phyloP scores from a whole-genome alignment of 2,329 filamentous ascomycete genomes.

The Pseudogymnoascus pannorum region DNA sequence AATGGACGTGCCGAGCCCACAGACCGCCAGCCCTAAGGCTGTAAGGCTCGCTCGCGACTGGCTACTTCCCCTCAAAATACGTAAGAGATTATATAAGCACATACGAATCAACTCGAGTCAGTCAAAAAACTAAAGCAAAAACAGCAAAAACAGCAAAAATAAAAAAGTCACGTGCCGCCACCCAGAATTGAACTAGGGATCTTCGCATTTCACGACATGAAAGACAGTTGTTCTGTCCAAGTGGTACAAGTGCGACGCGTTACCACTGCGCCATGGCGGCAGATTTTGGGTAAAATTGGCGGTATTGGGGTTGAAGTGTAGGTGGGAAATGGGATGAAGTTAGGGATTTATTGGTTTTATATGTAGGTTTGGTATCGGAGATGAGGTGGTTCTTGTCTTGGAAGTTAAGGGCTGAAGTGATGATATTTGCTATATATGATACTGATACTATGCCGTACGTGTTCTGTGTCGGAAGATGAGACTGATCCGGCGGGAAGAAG shows the following conservation, averaged over 20 bases:
- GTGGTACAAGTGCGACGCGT: conserved; percentile 10
- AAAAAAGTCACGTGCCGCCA: conserved; percentile 2
- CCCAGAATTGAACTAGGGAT: conserved; percentile 9
- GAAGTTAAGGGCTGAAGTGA: no score
- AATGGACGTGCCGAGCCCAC: background rate
- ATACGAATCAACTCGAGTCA: background rate
- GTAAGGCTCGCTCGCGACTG: no score
- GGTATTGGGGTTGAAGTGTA: background rate
- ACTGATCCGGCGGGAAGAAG: background rate
- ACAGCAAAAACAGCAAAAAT: background rate
- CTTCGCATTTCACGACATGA: conserved; percentile 2
- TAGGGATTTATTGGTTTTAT: no score
- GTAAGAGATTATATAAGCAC: background rate
- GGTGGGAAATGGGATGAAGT: background rate
- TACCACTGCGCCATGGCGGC: conserved; percentile 10
- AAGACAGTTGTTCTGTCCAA: conserved; percentile 8
- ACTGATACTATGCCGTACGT: no score
- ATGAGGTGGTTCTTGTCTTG: no score
- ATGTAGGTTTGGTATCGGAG: no score
- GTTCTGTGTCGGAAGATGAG: background rate
- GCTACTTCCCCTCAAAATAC: no score
- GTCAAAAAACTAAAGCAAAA: background rate
- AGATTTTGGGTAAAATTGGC: background rate
- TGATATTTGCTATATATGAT: no score
- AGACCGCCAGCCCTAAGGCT: background rate